Evolutionary conservation across 129 eudicot genomes (phyloP).

Genomic region (Pulicaria dysenterica): DNA sequence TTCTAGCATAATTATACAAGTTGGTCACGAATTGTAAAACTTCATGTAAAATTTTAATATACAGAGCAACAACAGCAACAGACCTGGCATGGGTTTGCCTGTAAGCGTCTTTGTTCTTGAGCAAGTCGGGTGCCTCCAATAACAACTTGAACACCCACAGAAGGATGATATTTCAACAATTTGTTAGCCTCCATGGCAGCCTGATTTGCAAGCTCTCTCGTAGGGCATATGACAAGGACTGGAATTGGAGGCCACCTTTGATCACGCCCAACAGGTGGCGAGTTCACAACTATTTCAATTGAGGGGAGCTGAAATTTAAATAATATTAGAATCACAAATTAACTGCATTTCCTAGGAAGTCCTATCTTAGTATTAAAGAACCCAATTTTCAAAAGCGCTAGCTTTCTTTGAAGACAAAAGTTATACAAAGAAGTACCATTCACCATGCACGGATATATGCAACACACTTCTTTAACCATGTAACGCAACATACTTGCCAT

Average conservation of each 20-base stretch:
- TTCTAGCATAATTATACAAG: too few relatives aligned
- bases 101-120: conserved; percentile 85
- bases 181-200: conserved; percentile 94
- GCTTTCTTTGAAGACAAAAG: background rate
- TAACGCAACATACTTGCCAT: too few relatives aligned
- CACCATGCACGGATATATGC: too few relatives aligned
- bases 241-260: conserved; percentile 77
- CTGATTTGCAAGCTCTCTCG: conserved; percentile 96
- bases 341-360: conserved; percentile 7
- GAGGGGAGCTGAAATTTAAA: conserved; percentile 82
- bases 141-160: conserved; percentile 97
- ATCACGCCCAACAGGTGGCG: conserved; percentile 63
- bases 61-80: conserved; percentile 20
- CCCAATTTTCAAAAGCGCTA: background rate
- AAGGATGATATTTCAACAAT: conserved; percentile 81
- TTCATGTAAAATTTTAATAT: too few relatives aligned
- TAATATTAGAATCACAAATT: conserved; percentile 7
- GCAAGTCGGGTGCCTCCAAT: conserved; percentile 95
- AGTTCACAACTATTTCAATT: conserved; percentile 71
- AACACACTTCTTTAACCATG: too few relatives aligned
- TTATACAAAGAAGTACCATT: background rate
- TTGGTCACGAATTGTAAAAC: too few relatives aligned
- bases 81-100: conserved; percentile 96
- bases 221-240: conserved; percentile 96
- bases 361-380: background rate